Evolutionary conservation across 768 basidiomycete genomes (phyloP), one percentile per base, ranked within the genome.

Genomic region (Russula sp.): DNA sequence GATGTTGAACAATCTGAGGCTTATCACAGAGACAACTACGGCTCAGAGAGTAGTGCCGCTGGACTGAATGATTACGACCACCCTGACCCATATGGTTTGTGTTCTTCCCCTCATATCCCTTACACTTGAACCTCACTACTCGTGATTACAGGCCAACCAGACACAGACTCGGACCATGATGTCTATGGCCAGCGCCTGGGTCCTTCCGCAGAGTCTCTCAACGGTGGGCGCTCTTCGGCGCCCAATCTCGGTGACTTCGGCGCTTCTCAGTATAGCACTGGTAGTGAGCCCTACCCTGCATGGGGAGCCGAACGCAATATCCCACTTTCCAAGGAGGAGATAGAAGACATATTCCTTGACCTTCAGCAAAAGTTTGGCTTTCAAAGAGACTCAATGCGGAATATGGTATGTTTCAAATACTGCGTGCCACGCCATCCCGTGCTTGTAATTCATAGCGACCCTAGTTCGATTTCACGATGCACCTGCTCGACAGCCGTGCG

Each of bases 321-420:
- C 66, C 96, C 96, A n/a, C 80, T 99, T 16, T 95, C 94, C 22
- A 98, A 98, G 80, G 97, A 99, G 76, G 97, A 98, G 79, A 98
- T 98, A 61, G 96, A 98, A 75, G 97, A 99, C 73, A 92, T 99
- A 56, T 92, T 98, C 73, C 84, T 98, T 57, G 97, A 98, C 79
- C 82, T 99, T 38, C 89, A 94, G 30, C 94, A 98, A 81, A 99
- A 98, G 77, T 99, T 98, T 77, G 97, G 97, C 66, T 99, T 99
- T 74, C 97, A 95, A 78, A 81, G 88, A 62, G 94, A 95, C 74
- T 91, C 89, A 18, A 94, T 93, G 92, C 82, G 93, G 65, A 98
- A 93, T 81, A 97, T 92, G 91, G 91, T 93, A 69, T 14, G 76
- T 50, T 64, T 34, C 5, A 4, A n/a, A 28, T n/a, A 9, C 30